Base-by-base conservation (phyloP, 345 rosid genomes). In the Aethionema arabicum region DNA sequence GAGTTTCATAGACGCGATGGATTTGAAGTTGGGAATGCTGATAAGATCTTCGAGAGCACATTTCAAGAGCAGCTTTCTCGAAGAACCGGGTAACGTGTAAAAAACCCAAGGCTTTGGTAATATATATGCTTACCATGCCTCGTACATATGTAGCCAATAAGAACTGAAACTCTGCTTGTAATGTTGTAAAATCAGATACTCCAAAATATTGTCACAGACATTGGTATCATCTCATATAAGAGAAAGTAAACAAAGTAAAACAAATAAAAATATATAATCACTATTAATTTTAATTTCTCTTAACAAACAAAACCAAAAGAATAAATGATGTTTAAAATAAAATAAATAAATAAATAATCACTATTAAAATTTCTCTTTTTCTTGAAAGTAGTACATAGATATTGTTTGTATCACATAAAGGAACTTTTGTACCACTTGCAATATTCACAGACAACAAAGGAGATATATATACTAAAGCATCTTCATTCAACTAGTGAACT, bases 11-110 rank as follows among this genome's bases (percentile, higher is more conserved):
- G 95, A 69, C 70, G 95, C 31, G 91, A 92, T 63, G 96, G 97
- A 30, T 87, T 89, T 54, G 91, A 93, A 72, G 99, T 93, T 2
- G 96, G 97, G 42, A 93, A 89, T 70, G 97, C 97, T 1, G 91
- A 93, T 68, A 93, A 89, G 85, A 93, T 93, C 68, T 93, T 90
- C 48, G 95, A 90, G 70, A 85, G 97, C 78, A 92, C 98, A 63
- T 44, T n/a, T 7, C 69, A 56, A 36, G 42, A 63, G 2, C 74
- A 70, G 47, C 69, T 70, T 35, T 50, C 69, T 4, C 59, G 68
- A 35, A 33, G 59, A 33, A 56, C 36, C n/a, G 59, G 65, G n/a
- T 70, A 44, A 70, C 40, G 2, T 9, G n/a, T 38, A 32, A 35
- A 32, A 35, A 16, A 51, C 27, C 30, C 52, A 41, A 15, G 3